Evolutionary conservation across 2,329 filamentous ascomycete genomes (phyloP), one percentile per base, ranked within the genome.

Genomic region (Colletotrichum orbiculare): DNA sequence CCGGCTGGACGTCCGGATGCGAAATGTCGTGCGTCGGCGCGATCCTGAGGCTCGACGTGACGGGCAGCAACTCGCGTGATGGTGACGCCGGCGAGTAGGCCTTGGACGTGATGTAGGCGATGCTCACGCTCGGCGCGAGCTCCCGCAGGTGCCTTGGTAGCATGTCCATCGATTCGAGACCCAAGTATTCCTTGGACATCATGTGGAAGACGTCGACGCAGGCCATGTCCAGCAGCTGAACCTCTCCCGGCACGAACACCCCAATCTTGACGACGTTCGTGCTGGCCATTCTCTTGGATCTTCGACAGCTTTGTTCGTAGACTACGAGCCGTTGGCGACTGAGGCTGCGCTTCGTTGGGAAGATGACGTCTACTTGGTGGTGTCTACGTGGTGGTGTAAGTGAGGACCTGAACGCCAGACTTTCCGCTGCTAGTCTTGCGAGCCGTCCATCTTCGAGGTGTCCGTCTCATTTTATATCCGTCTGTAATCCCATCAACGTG

Each of bases 181-280:
- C 59, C 13, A 86, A 68, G 69, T 86, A 86, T 53, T 81, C 77
- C 61, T 78, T 74, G 61, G 78, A 79, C 73, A 85, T 78, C 67
- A 75, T 76, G 38, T 75, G 80, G 15, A 87, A 77, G 54, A 85
- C 73, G 71, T 87, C 84, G 57, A 85, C 76, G 53, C 80, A 80
- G 9, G 84, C 83, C 5, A 78, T 69, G 71, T 87, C 85, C 15
- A 87, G 79, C 8, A 84, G 72, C 67, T 87, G 84, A 10, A 77
- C 76, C 2, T 76, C 75, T 2, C 69, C 66, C 2, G 84, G 83
- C 53, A 85, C 74, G 71, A 84, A 85, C 60, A 87, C 82, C 25
- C 84, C 85, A 53, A 87, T 78, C 46, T 73, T 78, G 63, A 86
- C 69, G 3, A 64, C 70, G n/a, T 71, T 68, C 45, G 60, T 46